A percentile compares a stretch with the other conserved stretches of the same genome.
These are phyloP conservation scores for Pyrenophora tritici-repentis DNA, from an alignment of 2,329 filamentous ascomycete species.

Conservation along the genomic window DNA sequence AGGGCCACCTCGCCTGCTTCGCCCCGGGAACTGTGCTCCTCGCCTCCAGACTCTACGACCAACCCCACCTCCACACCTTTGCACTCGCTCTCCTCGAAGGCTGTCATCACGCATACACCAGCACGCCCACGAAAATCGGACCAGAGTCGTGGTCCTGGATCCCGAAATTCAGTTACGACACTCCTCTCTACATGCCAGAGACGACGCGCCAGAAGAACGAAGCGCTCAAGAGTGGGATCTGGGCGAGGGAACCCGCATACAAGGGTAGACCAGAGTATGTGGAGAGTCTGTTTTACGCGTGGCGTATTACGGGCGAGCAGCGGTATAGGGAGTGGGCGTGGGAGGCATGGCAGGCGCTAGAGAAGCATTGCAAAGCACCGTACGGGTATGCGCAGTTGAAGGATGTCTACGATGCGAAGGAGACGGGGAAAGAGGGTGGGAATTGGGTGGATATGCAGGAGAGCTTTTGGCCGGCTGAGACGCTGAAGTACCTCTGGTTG, in stretches of 20 bases:
- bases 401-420: slow-evolving; percentile 39
- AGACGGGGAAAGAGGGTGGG: slow-evolving; percentile 17
- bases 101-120: slow-evolving; percentile 46
- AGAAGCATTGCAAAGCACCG: slow-evolving; percentile 45
- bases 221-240: slow-evolving; percentile 39
- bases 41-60: slow-evolving; percentile 41
- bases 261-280: slow-evolving; percentile 49
- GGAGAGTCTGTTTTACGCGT: slow-evolving; percentile 49
- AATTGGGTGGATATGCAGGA: slow-evolving; percentile 47
- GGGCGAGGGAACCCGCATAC: slow-evolving; percentile 40
- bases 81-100: slow-evolving; percentile 49
- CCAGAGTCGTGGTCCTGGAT: slow-evolving; percentile 49
- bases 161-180: slow-evolving; percentile 43
- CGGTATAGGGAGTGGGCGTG: slow-evolving; percentile 51
- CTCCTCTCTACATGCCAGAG: slow-evolving; percentile 35
- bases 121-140: slow-evolving; percentile 46
- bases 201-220: slow-evolving; percentile 37
- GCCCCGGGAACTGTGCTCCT: slow-evolving; percentile 49
- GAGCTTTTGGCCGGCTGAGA: slow-evolving; percentile 49
- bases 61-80: slow-evolving; percentile 42
- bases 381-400: slow-evolving; percentile 47
- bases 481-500: slow-evolving; percentile 50
- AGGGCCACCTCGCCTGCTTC: slow-evolving; percentile 49
- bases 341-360: slow-evolving; percentile 48
- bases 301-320: slow-evolving; percentile 47